Conservation (phyloP, 257 asterid species). For the Petunia secreta region DNA sequence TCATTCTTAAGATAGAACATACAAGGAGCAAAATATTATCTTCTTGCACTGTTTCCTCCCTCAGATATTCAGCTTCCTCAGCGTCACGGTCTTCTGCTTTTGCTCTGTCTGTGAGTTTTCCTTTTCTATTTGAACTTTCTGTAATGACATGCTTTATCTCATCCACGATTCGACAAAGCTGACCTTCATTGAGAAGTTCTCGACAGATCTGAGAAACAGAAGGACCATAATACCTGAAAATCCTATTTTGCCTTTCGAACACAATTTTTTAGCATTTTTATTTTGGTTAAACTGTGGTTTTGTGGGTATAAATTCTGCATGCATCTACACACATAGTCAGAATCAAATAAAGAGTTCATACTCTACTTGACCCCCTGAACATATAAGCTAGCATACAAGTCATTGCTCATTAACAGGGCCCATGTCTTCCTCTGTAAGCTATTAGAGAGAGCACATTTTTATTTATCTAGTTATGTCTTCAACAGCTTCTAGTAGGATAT, state of each 20-base stretch:
- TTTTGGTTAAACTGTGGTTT: no score
- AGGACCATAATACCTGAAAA: neutral
- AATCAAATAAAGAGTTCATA: no score
- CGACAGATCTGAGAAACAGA: conserved; percentile 66
- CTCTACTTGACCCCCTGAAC: no score
- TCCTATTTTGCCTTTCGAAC: neutral
- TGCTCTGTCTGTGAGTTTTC: conserved; percentile 50
- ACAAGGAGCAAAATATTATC: conserved; percentile 95
- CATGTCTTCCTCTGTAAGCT: no score
- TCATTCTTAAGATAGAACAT: conserved; percentile 26
- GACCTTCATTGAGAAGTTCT: conserved; percentile 74
- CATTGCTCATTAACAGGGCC: no score
- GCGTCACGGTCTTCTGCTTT: conserved; percentile 98
- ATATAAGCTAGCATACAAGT: no score
- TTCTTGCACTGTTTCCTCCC: conserved; percentile 92
- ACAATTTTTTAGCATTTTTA: neutral
- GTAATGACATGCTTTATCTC: conserved; percentile 81
- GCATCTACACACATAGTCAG: no score
- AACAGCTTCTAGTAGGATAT: no score
- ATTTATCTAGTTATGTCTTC: no score
- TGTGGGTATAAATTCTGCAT: no score
- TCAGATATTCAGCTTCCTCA: conserved; percentile 88
- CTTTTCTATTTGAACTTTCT: conserved; percentile 50
- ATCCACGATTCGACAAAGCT: conserved; percentile 82
- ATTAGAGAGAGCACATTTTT: no score